Percentiles rank a stretch among this genome's conserved stretches.
These are phyloP conservation scores for Penicillium canariense DNA, from an alignment of 495 filamentous ascomycete species.

Conservation along the genomic window DNA sequence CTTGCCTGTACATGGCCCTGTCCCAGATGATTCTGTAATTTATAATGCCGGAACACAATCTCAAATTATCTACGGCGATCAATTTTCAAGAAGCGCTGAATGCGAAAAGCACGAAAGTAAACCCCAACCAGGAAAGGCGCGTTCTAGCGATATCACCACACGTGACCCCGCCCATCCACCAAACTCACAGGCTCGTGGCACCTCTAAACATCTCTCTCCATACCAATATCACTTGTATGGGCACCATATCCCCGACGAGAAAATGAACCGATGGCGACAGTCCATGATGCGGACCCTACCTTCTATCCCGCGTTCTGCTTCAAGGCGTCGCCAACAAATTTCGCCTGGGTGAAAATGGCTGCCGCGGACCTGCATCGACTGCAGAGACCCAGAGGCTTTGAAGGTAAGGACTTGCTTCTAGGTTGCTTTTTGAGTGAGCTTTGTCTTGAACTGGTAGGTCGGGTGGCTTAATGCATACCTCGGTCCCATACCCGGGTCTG, in stretches of 20 bases:
- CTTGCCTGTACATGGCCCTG: not conserved
- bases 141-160: slow-evolving; percentile 7
- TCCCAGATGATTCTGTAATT: no score
- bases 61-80: no score
- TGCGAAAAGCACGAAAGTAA: not conserved
- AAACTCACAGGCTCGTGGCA: not conserved
- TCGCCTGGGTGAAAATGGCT: slow-evolving; percentile 77
- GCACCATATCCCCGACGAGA: slow-evolving; percentile 7
- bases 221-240: not conserved
- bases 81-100: not conserved
- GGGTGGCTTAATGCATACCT: not conserved
- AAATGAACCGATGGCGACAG: slow-evolving; percentile 40
- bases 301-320: slow-evolving; percentile 89
- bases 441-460: slow-evolving; percentile 1
- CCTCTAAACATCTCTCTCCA: not conserved
- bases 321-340: slow-evolving; percentile 75
- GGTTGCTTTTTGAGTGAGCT: not conserved
- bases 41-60: no score
- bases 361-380: slow-evolving; percentile 65
- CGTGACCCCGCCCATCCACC: slow-evolving; percentile 10
- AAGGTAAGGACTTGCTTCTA: slow-evolving; percentile 49
- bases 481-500: not conserved
- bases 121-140: not conserved
- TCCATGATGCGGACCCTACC: slow-evolving; percentile 27
- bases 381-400: slow-evolving; percentile 56